Conservation (phyloP, 352 stramenopile species). For the Phytophthora foliorum region DNA sequence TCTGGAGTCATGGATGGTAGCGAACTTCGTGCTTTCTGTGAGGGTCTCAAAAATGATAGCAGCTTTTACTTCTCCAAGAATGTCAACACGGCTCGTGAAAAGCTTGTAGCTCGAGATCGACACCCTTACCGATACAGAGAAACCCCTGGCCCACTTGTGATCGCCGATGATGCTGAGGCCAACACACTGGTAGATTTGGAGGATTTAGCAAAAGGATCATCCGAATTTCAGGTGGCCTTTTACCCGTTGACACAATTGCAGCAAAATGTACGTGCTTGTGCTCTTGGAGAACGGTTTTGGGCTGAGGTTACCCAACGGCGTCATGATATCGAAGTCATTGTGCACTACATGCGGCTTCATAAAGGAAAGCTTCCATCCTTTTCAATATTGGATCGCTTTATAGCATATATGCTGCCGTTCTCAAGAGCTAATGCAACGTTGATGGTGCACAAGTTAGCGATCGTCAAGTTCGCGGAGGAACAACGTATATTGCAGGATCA, state of each 20-base stretch:
- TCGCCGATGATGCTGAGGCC: conserved; percentile 26
- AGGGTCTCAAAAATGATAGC: conserved; percentile 57
- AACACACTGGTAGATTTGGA: conserved; percentile 65
- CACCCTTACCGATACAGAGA: conserved; percentile 6
- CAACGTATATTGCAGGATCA: conserved; percentile 38
- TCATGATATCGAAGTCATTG: conserved; percentile 54
- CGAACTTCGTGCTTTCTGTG: conserved; percentile 65
- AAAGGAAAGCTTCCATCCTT: conserved; percentile 58
- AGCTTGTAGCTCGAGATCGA: conserved; percentile 39
- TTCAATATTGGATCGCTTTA: conserved; percentile 40
- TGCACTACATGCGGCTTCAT: conserved; percentile 74
- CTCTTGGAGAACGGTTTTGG: conserved; percentile 69
- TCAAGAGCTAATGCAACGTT: conserved; percentile 33
- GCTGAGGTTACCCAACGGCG: conserved; percentile 41
- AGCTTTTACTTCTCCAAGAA: conserved; percentile 81
- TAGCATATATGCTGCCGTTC: conserved; percentile 50
- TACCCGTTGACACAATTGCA: conserved; percentile 77
- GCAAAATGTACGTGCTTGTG: conserved; percentile 56
- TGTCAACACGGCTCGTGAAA: conserved; percentile 64
- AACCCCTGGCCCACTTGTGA: neutral
- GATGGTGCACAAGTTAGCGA: conserved; percentile 30
- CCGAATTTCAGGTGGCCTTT: conserved; percentile 72
- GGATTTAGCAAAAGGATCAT: conserved; percentile 60
- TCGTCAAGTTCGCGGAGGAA: conserved; percentile 44
- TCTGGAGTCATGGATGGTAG: conserved; percentile 71